Conservation (phyloP, 2,329 filamentous ascomycete genomes). For the Sordariomycetes sp. region DNA sequence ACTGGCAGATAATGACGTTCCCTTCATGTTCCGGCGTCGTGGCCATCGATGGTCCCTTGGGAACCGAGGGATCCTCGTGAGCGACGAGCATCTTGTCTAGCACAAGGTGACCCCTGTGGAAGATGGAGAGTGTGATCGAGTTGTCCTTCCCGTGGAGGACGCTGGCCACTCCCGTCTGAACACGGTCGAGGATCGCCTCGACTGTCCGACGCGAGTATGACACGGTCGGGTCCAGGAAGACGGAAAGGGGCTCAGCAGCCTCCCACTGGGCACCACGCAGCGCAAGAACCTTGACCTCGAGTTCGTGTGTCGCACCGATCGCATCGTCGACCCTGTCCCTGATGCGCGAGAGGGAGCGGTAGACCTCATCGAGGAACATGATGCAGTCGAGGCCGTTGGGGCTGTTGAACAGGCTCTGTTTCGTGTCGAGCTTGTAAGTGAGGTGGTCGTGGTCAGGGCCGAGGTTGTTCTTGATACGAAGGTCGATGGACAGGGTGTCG, state of each 20-base stretch:
- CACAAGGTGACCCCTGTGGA: conserved; percentile 39
- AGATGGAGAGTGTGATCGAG: conserved; percentile 30
- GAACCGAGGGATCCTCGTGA: conserved; percentile 12
- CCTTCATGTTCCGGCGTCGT: conserved; percentile 19
- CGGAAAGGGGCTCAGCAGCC: conserved; percentile 28
- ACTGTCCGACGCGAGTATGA: conserved; percentile 29
- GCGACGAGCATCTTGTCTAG: conserved; percentile 33
- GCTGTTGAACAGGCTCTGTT: conserved; percentile 29
- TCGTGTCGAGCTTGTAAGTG: conserved; percentile 25
- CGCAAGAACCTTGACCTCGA: conserved; percentile 32
- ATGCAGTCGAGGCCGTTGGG: conserved; percentile 26
- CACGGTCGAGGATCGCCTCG: conserved; percentile 33
- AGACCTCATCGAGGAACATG: conserved; percentile 26
- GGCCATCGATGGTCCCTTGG: not conserved
- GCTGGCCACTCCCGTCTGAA: conserved; percentile 35
- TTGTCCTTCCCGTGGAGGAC: conserved; percentile 31
- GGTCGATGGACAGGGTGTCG: conserved; percentile 28
- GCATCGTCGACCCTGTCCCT: conserved; percentile 26
- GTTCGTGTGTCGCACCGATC: conserved; percentile 28
- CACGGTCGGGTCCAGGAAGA: conserved; percentile 25
- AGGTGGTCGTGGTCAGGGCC: conserved; percentile 32
- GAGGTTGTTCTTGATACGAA: conserved; percentile 34
- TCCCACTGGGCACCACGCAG: conserved; percentile 31
- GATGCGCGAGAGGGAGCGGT: conserved; percentile 19
- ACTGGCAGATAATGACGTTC: conserved; percentile 21